Conservation (phyloP, 1,284 basidiomycete species). For the Rhodotorula sp. region DNA sequence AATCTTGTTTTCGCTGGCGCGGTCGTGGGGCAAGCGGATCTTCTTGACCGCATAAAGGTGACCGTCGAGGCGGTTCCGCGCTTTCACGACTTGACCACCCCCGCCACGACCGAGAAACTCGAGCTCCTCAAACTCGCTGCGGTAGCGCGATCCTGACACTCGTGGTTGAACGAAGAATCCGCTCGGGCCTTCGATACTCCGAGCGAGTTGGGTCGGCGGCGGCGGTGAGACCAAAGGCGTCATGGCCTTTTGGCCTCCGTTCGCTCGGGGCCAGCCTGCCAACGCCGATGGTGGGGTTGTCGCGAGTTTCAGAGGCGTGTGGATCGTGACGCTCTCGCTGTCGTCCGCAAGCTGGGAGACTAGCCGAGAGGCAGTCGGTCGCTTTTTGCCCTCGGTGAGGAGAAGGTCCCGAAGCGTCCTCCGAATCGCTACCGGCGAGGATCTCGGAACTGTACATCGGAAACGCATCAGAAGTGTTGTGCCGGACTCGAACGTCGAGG, state of each 20-base stretch:
- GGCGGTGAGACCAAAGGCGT: conserved; percentile 27
- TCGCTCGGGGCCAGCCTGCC: conserved; percentile 10
- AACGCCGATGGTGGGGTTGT: conserved; percentile 31
- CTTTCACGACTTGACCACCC: conserved; percentile 46
- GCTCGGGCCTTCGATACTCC: conserved; percentile 29
- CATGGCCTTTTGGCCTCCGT: conserved; percentile 1
- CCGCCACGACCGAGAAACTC: conserved; percentile 45
- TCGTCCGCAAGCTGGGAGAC: conserved; percentile 25
- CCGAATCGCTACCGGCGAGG: conserved; percentile 22
- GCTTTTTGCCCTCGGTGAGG: conserved; percentile 38
- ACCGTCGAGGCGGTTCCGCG: conserved; percentile 45
- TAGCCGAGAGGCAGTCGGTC: conserved; percentile 22
- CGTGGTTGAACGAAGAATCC: conserved; percentile 44
- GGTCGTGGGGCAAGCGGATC: conserved; percentile 43
- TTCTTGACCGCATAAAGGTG: conserved; percentile 45
- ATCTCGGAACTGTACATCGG: conserved; percentile 12
- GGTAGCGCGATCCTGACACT: conserved; percentile 35
- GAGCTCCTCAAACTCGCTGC: conserved; percentile 45
- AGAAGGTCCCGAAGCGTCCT: conserved; percentile 36
- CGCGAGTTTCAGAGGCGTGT: conserved; percentile 17
- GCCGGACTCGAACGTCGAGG: accelerated
- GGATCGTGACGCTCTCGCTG: conserved; percentile 22
- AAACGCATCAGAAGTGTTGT: no score
- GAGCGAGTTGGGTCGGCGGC: conserved; percentile 11
- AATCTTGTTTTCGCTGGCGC: conserved; percentile 41